A percentile compares a stretch with the other conserved stretches of the same genome.
These are phyloP conservation scores for Thraustotheca clavata DNA, from an alignment of 352 stramenopile genomes.

Conservation along the genomic window DNA sequence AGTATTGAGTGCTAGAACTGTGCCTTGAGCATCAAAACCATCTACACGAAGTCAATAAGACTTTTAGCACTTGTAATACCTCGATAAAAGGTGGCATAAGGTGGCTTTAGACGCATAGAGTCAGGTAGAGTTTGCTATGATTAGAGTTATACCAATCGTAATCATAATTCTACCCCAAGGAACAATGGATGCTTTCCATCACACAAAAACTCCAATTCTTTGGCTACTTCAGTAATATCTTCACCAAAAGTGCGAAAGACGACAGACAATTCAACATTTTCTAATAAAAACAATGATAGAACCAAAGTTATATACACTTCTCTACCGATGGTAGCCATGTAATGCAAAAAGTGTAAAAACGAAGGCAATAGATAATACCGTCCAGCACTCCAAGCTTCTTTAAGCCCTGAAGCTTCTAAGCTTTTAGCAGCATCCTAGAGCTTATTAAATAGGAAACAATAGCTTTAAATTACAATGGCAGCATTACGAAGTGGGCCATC, in stretches of 20 bases:
- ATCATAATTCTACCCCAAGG: constrained; percentile 9
- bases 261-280: constrained; percentile 23
- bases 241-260: constrained; percentile 79
- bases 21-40: constrained; percentile 43
- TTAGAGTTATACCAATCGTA: background rate
- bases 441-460: background rate
- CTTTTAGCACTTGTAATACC: background rate
- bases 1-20: constrained; percentile 49
- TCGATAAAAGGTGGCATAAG: constrained; percentile 58
- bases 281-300: no score
- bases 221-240: constrained; percentile 62
- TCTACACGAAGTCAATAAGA: constrained; percentile 17
- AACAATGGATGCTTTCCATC: constrained; percentile 51
- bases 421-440: constrained; percentile 27
- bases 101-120: constrained; percentile 38
- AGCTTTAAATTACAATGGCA: constrained; percentile 27
- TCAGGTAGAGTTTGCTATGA: constrained; percentile 30
- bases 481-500: constrained; percentile 34
- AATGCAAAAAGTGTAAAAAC: constrained; percentile 59
- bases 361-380: constrained; percentile 79
- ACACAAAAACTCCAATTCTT: constrained; percentile 60
- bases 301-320: no score
- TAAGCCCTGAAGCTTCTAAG: constrained; percentile 42
- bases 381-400: constrained; percentile 60
- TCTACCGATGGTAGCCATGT: constrained; percentile 30